Evolutionary conservation across 2,329 filamentous ascomycete genomes (phyloP), one percentile per base, ranked within the genome.

Genomic region (Scedosporium apiospermum): DNA sequence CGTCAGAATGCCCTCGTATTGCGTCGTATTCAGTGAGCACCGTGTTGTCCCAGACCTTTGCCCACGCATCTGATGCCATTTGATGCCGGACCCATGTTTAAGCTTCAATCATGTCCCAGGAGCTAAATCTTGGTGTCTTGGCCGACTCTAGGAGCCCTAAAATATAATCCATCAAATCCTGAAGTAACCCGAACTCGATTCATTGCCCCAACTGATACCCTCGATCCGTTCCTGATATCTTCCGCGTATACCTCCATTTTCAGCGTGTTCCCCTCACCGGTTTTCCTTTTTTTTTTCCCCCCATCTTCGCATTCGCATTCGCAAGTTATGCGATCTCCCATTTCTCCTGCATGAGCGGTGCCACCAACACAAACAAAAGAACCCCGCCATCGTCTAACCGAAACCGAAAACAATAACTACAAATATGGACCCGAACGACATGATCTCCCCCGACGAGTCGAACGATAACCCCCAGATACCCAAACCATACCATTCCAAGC

Each of bases 401-500:
- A 49, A 38, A 34, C 30, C 30, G 30, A n/a, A 18, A 21, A 18
- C 44, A 49, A 49, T 18, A 49, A n/a, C 44, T 10, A 49, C n/a
- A 49, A 23, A n/a, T 23, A 49, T 55, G 51, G 51, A 55, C 51
- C 23, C 51, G 6, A 26, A 55, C 51, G 18, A 23, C 18, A 55
- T 4, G 18, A 55, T 10, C 51, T 7, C 51, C 10, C 18, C 51
- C 51, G 12, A 23, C 18, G 18, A 55, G 21, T 14, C 51, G 6
- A 10, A 16, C 18, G 51, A 55, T 6, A 2, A 23, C 12, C 18
- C 26, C n/a, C 61, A 58, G 30, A 18, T 63, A 1, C 44, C 63
- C 27, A 68, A 65, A 51, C 69, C 71, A 2, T 76, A 73, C 60
- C 72, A 75, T 64, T 62, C 72, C 27, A 85, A 84, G 69, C 76